phyloP scores from a whole-genome alignment of 805 yeast species.

The Candida boidinii region DNA sequence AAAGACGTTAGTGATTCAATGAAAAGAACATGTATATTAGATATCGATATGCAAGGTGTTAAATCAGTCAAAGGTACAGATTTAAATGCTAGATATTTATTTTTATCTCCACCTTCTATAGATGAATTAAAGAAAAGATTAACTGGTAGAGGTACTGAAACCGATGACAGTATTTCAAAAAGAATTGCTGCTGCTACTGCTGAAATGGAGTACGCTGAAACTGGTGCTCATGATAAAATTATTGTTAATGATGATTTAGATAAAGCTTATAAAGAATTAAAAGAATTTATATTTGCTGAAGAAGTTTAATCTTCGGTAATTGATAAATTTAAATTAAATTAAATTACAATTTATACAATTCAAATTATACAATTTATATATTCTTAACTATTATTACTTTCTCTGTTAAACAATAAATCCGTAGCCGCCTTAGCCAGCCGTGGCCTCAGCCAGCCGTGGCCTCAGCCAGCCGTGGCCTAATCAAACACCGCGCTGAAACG shows the following conservation, averaged over 20 bases:
- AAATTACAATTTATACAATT: too few species aligned
- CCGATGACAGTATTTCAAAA: constrained; percentile 73
- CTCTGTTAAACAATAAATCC: too few species aligned
- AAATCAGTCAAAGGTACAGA: constrained; percentile 78
- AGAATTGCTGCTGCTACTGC: constrained; percentile 81
- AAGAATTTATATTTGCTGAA: constrained; percentile 57
- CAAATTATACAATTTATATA: too few species aligned
- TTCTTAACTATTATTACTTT: too few species aligned
- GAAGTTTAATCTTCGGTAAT: constrained; percentile 13
- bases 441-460: too few species aligned
- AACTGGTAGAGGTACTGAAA: constrained; percentile 90
- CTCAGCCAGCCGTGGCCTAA: too few species aligned
- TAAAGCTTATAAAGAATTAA: constrained; percentile 75
- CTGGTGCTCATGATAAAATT: constrained; percentile 87
- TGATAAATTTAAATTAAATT: background rate
- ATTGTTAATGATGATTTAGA: constrained; percentile 91
- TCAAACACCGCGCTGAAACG: too few species aligned
- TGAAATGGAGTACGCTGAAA: constrained; percentile 81
- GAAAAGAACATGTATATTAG: constrained; percentile 80
- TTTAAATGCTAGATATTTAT: constrained; percentile 77
- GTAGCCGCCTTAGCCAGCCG: too few species aligned
- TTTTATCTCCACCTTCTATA: constrained; percentile 87
- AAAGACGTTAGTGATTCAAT: constrained; percentile 52
- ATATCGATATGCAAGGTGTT: constrained; percentile 99
- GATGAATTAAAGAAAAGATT: constrained; percentile 71